Base-by-base conservation (phyloP, 345 rosid genomes). In the Citrus maxima region DNA sequence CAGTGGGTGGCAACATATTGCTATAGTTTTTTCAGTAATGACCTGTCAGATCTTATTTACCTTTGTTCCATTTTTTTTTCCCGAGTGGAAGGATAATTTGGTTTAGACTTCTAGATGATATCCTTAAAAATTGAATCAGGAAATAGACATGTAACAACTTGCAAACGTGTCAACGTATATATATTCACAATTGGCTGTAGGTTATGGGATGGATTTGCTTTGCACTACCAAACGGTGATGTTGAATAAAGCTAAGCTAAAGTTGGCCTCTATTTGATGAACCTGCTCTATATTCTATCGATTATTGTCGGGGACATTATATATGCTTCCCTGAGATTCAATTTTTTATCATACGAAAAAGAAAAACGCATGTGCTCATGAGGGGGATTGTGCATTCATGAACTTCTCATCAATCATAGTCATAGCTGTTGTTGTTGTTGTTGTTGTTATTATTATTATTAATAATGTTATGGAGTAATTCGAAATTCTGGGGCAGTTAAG, bases 11-110 rank as follows among this genome's bases (percentile, higher is more conserved):
- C 70, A 42, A 49, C 38, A 60, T 27, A 22, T 46, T 61, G 77
- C 74, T 77, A 65, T 74, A 30, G 72, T 37, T 71, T 54, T 71
- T 58, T 78, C 70, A 35, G 54, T 63, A 10, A 72, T 42, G 55
- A 35, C 32, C 49, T 34, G n/a, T 65, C 73, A 74, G 79, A 82
- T 78, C 64, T 75, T 77, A 49, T 55, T 69, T 10, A n/a, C 56
- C 61, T 69, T 74, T 28, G 35, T 82, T 66, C 13, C 35, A 51
- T 46, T 38, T 73, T 74, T 32, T 70, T 73, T 27, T 0, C 22
- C 22, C 6, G 25, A 76, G 63, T 58, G 76, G 75, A 76, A 77
- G 67, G 72, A 80, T 70, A 67, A 51, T 37, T 63, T 72, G 69
- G 18, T 13, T 46, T 13, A 46, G 51, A 13, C 38, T 77, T 74